phyloP scores from a whole-genome alignment of 2,329 filamentous ascomycete species.

The Fusarium chaquense region DNA sequence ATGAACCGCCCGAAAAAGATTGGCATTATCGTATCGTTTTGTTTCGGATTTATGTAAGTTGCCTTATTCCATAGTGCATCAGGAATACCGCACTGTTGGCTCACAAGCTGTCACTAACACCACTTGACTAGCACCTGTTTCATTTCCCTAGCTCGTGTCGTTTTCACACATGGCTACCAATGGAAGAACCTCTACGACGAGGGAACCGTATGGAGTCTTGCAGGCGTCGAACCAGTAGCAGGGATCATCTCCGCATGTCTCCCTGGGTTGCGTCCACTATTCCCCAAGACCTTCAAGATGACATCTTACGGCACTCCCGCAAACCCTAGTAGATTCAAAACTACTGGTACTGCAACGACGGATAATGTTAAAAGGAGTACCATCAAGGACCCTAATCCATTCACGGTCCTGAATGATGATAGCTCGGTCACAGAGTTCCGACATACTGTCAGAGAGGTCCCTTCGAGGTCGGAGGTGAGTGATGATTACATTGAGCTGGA shows the following conservation, averaged over 20 bases:
- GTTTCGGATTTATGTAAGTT: constrained; percentile 16
- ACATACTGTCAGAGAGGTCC: constrained; percentile 6
- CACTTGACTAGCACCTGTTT: background rate
- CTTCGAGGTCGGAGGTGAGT: constrained; percentile 8
- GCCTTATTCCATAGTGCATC: too few relatives aligned
- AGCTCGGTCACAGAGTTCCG: constrained; percentile 17
- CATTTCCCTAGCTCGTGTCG: background rate
- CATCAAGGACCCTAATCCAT: constrained; percentile 9
- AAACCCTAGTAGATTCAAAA: constrained; percentile 13
- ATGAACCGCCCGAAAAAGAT: constrained; percentile 20
- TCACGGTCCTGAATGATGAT: constrained; percentile 7
- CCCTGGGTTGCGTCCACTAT: constrained; percentile 8
- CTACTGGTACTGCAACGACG: background rate
- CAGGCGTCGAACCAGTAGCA: constrained; percentile 17
- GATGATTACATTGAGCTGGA: constrained; percentile 17
- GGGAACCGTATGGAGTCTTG: constrained; percentile 5
- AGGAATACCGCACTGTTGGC: rapidly evolving
- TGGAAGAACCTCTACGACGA: constrained; percentile 20
- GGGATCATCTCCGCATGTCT: constrained; percentile 12
- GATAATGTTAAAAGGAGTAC: constrained; percentile 2
- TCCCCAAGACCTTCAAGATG: constrained; percentile 25
- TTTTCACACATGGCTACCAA: constrained; percentile 13
- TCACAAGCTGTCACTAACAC: rapidly evolving
- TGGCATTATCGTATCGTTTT: constrained; percentile 10
- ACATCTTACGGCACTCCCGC: constrained; percentile 7